A percentile compares a stretch with the other conserved stretches of the same genome.
Conservation (phyloP, 73 alveolate species). For the Effrenium voratum region DNA sequence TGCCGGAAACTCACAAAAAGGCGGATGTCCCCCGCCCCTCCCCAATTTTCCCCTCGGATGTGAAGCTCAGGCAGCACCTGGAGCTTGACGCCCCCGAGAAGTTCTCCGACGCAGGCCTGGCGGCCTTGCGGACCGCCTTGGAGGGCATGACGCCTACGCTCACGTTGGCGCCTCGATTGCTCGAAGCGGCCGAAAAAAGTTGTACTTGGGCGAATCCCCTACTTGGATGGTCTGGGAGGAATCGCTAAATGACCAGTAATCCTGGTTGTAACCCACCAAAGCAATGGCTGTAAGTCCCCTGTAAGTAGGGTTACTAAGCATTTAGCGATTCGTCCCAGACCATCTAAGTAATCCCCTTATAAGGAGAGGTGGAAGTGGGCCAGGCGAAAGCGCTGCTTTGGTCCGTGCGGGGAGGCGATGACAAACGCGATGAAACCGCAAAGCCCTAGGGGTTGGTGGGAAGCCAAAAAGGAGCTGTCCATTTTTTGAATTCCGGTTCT, state of each 20-base stretch:
- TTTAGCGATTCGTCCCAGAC: too few relatives aligned
- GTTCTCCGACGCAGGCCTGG: constrained; percentile 12
- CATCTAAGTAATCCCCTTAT: too few relatives aligned
- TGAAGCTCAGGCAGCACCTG: neutral
- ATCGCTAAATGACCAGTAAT: too few relatives aligned
- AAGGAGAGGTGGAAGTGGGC: too few relatives aligned
- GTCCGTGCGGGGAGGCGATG: too few relatives aligned
- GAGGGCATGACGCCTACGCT: too few relatives aligned
- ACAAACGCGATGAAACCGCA: too few relatives aligned
- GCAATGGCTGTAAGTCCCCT: neutral
- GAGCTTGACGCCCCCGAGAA: constrained; percentile 26
- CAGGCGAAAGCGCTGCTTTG: too few relatives aligned
- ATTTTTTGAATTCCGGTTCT: too few relatives aligned
- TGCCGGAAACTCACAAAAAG: neutral
- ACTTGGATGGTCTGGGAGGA: too few relatives aligned
- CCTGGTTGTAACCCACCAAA: neutral
- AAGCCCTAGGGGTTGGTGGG: too few relatives aligned
- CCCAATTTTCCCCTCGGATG: neutral
- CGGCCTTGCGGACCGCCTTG: constrained; percentile 7
- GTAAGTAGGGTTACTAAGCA: neutral
- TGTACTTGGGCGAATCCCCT: neutral
- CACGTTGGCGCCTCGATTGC: constrained; percentile 5
- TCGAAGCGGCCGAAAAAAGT: neutral
- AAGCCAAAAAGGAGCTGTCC: too few relatives aligned
- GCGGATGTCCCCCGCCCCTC: neutral